Conservation (phyloP, 768 basidiomycete species). For the Suillus fuscotomentosus region DNA sequence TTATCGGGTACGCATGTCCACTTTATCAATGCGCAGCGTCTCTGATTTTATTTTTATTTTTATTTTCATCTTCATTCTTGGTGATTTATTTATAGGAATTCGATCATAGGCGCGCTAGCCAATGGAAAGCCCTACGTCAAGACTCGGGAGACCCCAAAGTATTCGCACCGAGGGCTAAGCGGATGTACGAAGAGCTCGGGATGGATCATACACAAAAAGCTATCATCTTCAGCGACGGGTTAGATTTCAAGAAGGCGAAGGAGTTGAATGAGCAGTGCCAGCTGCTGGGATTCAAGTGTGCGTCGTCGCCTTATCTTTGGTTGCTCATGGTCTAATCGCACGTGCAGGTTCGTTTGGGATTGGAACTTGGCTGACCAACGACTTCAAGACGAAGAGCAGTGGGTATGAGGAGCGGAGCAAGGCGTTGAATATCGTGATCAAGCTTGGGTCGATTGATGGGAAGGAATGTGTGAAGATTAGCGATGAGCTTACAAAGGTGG, state of each 20-base stretch:
- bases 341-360: constrained; percentile 83
- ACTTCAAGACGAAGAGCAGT: constrained; percentile 56
- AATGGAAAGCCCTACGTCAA: constrained; percentile 86
- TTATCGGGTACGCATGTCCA: constrained; percentile 55
- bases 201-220: constrained; percentile 63
- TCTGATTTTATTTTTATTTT: neutral
- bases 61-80: neutral
- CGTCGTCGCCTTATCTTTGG: neutral
- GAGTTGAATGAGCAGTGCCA: constrained; percentile 69
- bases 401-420: constrained; percentile 61
- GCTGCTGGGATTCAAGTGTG: constrained; percentile 69
- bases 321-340: no score
- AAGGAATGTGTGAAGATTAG: constrained; percentile 89
- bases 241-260: constrained; percentile 71
- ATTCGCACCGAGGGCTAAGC: constrained; percentile 76
- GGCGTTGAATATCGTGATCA: constrained; percentile 94
- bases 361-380: constrained; percentile 90
- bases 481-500: constrained; percentile 84
- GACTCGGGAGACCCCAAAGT: constrained; percentile 88
- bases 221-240: constrained; percentile 82
- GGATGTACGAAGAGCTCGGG: constrained; percentile 67
- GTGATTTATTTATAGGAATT: constrained; percentile 40
- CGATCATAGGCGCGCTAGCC: constrained; percentile 48
- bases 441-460: constrained; percentile 72
- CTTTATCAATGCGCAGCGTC: constrained; percentile 4